phyloP scores from a whole-genome alignment of 1,139 yeast genomes.

The Sugiyamaella neomexicana region DNA sequence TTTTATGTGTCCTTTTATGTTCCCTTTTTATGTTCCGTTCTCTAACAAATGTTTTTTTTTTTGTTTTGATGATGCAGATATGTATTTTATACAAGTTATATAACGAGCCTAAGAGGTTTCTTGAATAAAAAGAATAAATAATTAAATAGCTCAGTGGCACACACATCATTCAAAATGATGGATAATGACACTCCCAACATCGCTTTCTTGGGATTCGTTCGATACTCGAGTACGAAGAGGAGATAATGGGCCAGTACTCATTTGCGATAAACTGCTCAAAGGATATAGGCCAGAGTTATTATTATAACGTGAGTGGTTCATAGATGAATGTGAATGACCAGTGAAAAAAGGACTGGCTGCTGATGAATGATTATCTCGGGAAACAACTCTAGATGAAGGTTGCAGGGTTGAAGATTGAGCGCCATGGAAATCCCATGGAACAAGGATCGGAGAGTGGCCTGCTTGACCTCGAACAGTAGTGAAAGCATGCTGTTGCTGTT shows the following conservation, averaged over 20 bases:
- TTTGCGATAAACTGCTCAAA: constrained; percentile 6
- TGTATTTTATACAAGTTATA: constrained; percentile 15
- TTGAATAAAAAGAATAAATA: not conserved
- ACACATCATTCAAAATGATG: constrained; percentile 11
- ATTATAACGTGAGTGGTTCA: not conserved
- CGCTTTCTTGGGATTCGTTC: constrained; percentile 14
- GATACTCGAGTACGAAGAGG: constrained; percentile 15
- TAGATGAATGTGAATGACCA: not conserved
- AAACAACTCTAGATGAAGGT: constrained; percentile 1
- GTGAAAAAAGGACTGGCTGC: constrained; percentile 11
- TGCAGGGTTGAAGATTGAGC: constrained; percentile 1
- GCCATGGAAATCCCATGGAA: constrained; percentile 12
- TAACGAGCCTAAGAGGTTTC: not conserved
- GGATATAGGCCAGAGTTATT: constrained; percentile 9
- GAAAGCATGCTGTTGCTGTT: not conserved
- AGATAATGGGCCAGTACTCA: constrained; percentile 7
- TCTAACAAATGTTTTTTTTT: not conserved
- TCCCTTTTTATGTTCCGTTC: not conserved
- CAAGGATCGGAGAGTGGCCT: constrained; percentile 1
- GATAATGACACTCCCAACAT: constrained; percentile 23
- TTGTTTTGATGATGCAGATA: constrained; percentile 11
- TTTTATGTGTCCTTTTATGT: not conserved
- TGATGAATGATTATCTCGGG: constrained; percentile 7
- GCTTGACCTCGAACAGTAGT: not conserved
- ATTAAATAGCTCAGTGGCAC: not conserved